Base-by-base conservation (phyloP, 768 basidiomycete genomes). In the Leccinum aurantiacum region DNA sequence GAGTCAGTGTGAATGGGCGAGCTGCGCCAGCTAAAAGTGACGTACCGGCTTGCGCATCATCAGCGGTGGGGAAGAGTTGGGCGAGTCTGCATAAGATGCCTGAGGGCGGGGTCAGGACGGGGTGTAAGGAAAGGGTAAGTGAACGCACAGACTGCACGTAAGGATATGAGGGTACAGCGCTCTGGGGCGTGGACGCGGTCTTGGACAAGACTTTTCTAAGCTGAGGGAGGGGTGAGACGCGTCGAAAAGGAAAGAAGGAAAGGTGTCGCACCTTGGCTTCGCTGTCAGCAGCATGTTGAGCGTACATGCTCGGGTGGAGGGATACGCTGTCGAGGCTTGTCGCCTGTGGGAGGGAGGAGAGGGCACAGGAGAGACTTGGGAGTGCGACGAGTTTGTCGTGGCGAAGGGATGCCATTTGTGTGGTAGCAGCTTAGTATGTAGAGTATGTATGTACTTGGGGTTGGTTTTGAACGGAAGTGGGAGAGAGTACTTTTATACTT, bases 271-370 rank as follows among this genome's bases (percentile, higher is more conserved):
- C 89, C 82, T 91, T 89, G 44, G 87, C 88, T 74, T 91, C 85
- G 66, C 89, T 89, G 72, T 89, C 84, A 5, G 85, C 83, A 35
- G 84, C 83, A 37, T 83, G 82, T 59, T 84, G 82, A 1, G 85
- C 83, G 68, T 87, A 88, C 86, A 88, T 85, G 67, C 78, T 82
- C 1, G 83, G 84, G 73, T 91, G 89, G 1, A 92, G 76, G 1
- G 84, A 76, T 29, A 92, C 80, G 65, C 79, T 80, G 65, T 83
- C 81, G 54, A 92, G 79, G 74, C 82, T 88, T 67, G 84, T 89
- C 9, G 90, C 90, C 65, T 87, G 83, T 0, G 90, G 88, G 41
- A 91, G 80, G 1, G 84, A 78, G 54, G 87, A 84, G 56, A 92
- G 82, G 3, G 86, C 82, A 41, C 79, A 84, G 27, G 90, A 86